These are phyloP conservation scores for Fusarium humuli DNA, from an alignment of 2,329 filamentous ascomycete species.

Conservation along the genomic window DNA sequence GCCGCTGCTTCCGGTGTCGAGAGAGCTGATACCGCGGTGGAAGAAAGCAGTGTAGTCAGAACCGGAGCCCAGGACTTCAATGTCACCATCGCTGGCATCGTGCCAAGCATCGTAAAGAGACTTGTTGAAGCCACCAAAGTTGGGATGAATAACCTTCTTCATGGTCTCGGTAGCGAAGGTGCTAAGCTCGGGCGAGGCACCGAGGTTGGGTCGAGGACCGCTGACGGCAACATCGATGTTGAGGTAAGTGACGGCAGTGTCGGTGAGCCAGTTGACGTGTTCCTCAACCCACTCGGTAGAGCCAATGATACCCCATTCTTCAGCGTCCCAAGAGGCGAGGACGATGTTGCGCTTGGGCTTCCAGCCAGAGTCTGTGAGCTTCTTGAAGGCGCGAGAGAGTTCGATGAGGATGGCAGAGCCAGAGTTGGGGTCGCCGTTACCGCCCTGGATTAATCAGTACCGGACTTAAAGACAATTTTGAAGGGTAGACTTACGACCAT, in stretches of 20 bases:
- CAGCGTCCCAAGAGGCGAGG: constrained; percentile 77
- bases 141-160: constrained; percentile 66
- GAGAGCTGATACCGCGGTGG: constrained; percentile 60
- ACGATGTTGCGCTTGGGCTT: constrained; percentile 79
- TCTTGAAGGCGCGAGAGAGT: constrained; percentile 77
- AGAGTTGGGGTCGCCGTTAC: constrained; percentile 85
- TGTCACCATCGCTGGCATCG: constrained; percentile 48
- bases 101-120: constrained; percentile 58
- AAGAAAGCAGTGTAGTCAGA: constrained; percentile 77
- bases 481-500: constrained; percentile 39
- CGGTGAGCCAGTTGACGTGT: constrained; percentile 78
- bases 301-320: constrained; percentile 84
- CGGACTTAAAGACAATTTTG: rapidly evolving
- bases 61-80: constrained; percentile 71
- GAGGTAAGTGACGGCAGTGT: constrained; percentile 78
- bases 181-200: constrained; percentile 75
- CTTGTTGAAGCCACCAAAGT: constrained; percentile 64
- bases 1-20: constrained; percentile 67
- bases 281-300: constrained; percentile 92
- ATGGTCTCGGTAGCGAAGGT: constrained; percentile 72
- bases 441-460: constrained; percentile 60
- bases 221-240: constrained; percentile 79
- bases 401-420: constrained; percentile 83
- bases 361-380: constrained; percentile 79
- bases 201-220: constrained; percentile 68